Conservation (phyloP, 495 filamentous ascomycete genomes). For the Chaetomidium leptoderma region DNA sequence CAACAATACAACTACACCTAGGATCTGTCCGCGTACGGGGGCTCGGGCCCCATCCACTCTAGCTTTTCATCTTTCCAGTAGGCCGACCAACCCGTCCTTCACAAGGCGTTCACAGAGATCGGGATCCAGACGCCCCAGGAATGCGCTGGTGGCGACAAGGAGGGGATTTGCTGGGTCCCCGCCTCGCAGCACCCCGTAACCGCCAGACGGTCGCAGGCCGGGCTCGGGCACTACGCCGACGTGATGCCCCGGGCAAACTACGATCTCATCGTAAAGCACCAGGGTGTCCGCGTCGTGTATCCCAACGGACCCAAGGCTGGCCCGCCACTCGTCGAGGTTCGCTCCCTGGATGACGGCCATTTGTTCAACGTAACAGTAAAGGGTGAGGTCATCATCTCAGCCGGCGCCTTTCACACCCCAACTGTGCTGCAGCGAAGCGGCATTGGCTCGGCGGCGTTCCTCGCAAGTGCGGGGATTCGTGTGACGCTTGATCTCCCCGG, state of each 20-base stretch:
- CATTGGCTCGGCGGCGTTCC: constrained; percentile 20
- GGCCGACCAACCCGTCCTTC: constrained; percentile 17
- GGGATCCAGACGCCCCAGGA: constrained; percentile 18
- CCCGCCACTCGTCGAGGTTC: constrained; percentile 25
- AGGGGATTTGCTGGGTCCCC: constrained; percentile 28
- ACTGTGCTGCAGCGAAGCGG: constrained; percentile 25
- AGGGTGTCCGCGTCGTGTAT: constrained; percentile 26
- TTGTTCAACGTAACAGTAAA: constrained; percentile 22
- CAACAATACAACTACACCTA: constrained; percentile 26
- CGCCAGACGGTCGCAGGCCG: constrained; percentile 36
- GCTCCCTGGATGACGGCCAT: constrained; percentile 17
- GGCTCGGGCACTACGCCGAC: constrained; percentile 36
- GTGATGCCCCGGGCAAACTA: constrained; percentile 34
- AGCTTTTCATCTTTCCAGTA: constrained; percentile 26
- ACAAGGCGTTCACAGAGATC: constrained; percentile 19
- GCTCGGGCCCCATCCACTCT: constrained; percentile 19
- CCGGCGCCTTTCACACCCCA: constrained; percentile 23
- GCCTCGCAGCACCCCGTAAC: constrained; percentile 32
- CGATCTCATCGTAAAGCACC: constrained; percentile 34
- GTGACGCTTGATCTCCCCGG: constrained; percentile 22
- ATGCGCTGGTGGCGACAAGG: constrained; percentile 28
- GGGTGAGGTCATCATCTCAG: constrained; percentile 25
- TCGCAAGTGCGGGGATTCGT: constrained; percentile 13
- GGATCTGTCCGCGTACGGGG: constrained; percentile 25
- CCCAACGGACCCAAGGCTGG: constrained; percentile 15